phyloP scores from a whole-genome alignment of 2,329 filamentous ascomycete genomes.

The Colletotrichum lindemuthianum region DNA sequence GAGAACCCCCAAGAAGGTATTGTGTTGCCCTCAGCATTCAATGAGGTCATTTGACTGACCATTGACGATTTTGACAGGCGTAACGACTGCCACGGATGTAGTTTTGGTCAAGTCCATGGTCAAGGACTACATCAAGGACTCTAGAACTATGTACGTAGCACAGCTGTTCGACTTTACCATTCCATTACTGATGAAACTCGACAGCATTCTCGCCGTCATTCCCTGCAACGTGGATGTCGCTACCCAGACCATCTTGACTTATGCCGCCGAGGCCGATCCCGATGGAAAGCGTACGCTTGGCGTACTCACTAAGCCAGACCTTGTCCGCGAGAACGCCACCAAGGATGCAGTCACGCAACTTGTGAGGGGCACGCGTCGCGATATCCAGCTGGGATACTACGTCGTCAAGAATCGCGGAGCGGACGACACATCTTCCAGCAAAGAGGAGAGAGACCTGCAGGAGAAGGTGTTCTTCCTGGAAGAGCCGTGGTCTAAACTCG shows the following conservation, averaged over 20 bases:
- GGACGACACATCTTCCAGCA: conserved; percentile 34
- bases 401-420: conserved; percentile 40
- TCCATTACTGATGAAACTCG: neutral
- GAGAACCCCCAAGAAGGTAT: conserved; percentile 32
- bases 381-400: conserved; percentile 39
- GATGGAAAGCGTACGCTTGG: conserved; percentile 55
- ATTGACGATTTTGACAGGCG: neutral
- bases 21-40: neutral
- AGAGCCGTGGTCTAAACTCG: conserved; percentile 36
- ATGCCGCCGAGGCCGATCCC: conserved; percentile 50
- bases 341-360: conserved; percentile 35
- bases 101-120: conserved; percentile 41
- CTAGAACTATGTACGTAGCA: conserved; percentile 52
- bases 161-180: neutral
- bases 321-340: conserved; percentile 42
- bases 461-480: conserved; percentile 11
- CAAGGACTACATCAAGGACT: conserved; percentile 54
- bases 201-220: conserved; percentile 55
- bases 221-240: conserved; percentile 53
- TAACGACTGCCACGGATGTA: conserved; percentile 45
- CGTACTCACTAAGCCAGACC: conserved; percentile 59
- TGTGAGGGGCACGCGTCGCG: conserved; percentile 34
- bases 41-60: neutral
- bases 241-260: conserved; percentile 52
- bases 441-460: neutral